Evolutionary conservation across 768 basidiomycete species (phyloP).

Genomic region (Tricholoma furcatifolium): DNA sequence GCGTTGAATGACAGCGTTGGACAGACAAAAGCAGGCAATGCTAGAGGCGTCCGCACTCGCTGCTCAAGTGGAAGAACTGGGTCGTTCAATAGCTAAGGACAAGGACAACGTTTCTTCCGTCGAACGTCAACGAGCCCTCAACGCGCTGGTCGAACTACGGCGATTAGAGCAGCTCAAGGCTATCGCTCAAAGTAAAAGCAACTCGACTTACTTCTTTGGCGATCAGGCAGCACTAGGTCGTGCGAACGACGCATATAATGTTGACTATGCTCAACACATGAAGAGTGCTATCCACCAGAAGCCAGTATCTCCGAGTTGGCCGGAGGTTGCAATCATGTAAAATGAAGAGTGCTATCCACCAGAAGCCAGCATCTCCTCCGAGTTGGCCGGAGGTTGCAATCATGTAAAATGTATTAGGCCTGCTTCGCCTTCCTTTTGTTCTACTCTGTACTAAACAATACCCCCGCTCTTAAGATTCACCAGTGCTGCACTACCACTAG

Average conservation of each 20-base stretch:
- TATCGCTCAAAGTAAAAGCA: conserved; percentile 47
- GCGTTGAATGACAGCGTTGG: not conserved
- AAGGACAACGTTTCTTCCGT: conserved; percentile 28
- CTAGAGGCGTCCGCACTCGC: conserved; percentile 49
- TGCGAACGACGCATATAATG: conserved; percentile 38
- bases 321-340: conserved; percentile 2
- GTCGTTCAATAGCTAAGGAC: conserved; percentile 35
- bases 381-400: conserved; percentile 6
- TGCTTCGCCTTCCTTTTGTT: not conserved
- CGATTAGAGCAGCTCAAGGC: conserved; percentile 53
- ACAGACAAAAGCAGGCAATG: conserved; percentile 38
- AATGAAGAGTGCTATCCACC: too few relatives aligned
- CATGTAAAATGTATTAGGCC: not conserved
- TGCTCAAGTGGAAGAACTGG: conserved; percentile 46
- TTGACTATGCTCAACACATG: conserved; percentile 48
- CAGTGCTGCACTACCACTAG: not conserved
- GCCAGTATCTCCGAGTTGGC: not conserved
- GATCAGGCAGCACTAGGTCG: conserved; percentile 36
- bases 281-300: conserved; percentile 29
- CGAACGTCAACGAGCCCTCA: conserved; percentile 38
- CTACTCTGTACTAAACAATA: not conserved
- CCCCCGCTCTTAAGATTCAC: not conserved
- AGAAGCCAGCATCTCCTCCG: not conserved
- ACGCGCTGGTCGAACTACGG: conserved; percentile 44
- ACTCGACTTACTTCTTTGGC: conserved; percentile 59